Evolutionary conservation across 2,329 filamentous ascomycete species (phyloP).

Genomic region (Aureobasidium sp.): DNA sequence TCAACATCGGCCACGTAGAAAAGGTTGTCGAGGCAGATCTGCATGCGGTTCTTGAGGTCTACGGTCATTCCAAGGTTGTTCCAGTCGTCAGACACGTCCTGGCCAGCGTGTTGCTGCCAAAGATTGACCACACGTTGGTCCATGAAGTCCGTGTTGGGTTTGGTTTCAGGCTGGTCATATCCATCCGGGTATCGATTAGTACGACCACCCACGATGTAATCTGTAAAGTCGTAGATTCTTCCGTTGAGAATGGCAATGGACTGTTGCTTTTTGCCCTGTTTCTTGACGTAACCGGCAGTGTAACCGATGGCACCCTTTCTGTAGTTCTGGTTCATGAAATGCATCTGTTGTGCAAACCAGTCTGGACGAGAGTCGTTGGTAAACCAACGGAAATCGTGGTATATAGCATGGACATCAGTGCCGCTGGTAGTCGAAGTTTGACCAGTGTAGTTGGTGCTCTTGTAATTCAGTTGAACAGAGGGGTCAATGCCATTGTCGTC

Average conservation of each 20-base stretch:
- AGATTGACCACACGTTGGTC: conserved; percentile 61
- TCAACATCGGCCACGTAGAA: conserved; percentile 92
- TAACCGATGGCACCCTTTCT: conserved; percentile 85
- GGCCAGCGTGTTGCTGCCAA: conserved; percentile 67
- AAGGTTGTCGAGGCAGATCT: conserved; percentile 79
- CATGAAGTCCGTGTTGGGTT: conserved; percentile 68
- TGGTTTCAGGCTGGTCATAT: conserved; percentile 32
- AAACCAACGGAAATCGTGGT: conserved; percentile 87
- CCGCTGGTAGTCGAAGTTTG: conserved; percentile 55
- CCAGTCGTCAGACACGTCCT: conserved; percentile 80
- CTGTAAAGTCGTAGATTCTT: conserved; percentile 81
- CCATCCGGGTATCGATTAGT: conserved; percentile 50
- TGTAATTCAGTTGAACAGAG: conserved; percentile 75
- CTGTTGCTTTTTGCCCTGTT: conserved; percentile 55
- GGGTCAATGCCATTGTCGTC: conserved; percentile 59
- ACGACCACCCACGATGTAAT: conserved; percentile 70
- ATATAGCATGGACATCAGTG: conserved; percentile 65
- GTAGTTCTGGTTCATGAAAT: conserved; percentile 66
- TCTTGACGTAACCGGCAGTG: conserved; percentile 66
- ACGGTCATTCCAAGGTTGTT: conserved; percentile 54
- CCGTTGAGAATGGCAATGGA: conserved; percentile 70
- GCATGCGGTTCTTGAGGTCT: conserved; percentile 57
- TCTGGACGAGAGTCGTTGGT: conserved; percentile 75
- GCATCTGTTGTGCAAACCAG: conserved; percentile 89
- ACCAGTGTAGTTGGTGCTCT: conserved; percentile 64